A percentile compares a stretch with the other conserved stretches of the same genome.
Conservation (phyloP, 202 grass and related monocot species). For the Eragrostis tef region DNA sequence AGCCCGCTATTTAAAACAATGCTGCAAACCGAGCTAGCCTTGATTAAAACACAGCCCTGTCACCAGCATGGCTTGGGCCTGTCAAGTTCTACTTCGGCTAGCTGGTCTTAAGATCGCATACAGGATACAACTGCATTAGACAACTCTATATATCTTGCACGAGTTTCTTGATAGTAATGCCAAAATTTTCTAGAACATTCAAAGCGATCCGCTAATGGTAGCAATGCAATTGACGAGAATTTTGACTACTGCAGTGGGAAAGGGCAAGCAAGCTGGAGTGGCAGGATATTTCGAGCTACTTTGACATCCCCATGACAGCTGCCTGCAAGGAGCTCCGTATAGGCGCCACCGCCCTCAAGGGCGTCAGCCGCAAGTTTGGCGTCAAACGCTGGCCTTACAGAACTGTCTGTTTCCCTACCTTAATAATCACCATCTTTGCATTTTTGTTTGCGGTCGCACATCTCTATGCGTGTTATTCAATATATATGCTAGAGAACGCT, state of each 20-base stretch:
- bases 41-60: no score
- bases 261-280: slow-evolving; percentile 47
- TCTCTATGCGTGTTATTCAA: not conserved
- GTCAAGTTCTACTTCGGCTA: no score
- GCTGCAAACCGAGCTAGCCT: no score
- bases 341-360: slow-evolving; percentile 63
- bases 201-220: no score
- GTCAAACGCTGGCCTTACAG: slow-evolving; percentile 64
- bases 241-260: slow-evolving; percentile 37
- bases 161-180: no score
- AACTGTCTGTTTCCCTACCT: slow-evolving; percentile 33
- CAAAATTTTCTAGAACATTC: no score
- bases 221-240: not conserved
- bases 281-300: slow-evolving; percentile 52
- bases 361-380: slow-evolving; percentile 51
- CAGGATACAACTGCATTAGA: no score
- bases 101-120: no score
- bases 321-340: slow-evolving; percentile 51
- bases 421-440: not conserved
- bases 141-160: no score
- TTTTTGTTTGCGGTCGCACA: no score
- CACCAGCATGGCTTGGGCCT: no score
- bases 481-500: not conserved
- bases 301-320: slow-evolving; percentile 59
- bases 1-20: no score